Percentiles rank a stretch among this genome's conserved stretches.
Evolutionary conservation across 2,329 filamentous ascomycete genomes (phyloP).

Genomic region (Akanthomyces muscarius): DNA sequence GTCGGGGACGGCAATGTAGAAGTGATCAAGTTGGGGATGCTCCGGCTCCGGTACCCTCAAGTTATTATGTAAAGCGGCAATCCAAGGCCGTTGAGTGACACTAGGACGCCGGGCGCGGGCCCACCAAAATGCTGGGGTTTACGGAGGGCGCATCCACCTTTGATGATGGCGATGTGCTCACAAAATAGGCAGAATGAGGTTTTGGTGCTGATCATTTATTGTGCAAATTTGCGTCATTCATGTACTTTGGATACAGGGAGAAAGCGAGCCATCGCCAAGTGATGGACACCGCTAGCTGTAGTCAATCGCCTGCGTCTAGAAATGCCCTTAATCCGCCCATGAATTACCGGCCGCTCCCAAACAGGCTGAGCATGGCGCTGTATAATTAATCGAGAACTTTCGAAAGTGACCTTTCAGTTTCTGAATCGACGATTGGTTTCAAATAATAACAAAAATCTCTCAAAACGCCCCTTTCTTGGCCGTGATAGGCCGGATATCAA

Average conservation of each 20-base stretch:
- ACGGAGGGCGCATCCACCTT: not conserved
- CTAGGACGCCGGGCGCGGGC: not conserved
- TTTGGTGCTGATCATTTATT: not conserved
- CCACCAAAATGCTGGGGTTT: not conserved
- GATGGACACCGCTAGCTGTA: not conserved
- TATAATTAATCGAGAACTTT: not conserved
- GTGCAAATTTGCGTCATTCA: not conserved
- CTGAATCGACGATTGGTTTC: not conserved
- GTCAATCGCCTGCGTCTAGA: not conserved
- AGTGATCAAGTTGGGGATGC: not conserved
- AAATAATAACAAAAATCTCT: not conserved
- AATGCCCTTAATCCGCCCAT: not conserved
- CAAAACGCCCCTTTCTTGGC: not conserved
- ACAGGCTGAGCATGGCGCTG: not conserved
- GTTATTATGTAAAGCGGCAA: conserved; percentile 3
- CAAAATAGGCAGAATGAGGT: not conserved
- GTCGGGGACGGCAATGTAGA: not conserved
- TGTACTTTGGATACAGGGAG: not conserved
- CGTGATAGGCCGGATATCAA: not conserved
- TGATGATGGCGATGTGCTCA: not conserved
- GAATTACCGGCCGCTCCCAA: not conserved
- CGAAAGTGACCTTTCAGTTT: not conserved
- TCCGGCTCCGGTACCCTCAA: conserved; percentile 14
- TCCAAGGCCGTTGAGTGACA: not conserved
- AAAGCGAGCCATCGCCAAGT: not conserved